Base-by-base conservation (phyloP, 2,329 filamentous ascomycete genomes). In the Dactylellina parvicollis region DNA sequence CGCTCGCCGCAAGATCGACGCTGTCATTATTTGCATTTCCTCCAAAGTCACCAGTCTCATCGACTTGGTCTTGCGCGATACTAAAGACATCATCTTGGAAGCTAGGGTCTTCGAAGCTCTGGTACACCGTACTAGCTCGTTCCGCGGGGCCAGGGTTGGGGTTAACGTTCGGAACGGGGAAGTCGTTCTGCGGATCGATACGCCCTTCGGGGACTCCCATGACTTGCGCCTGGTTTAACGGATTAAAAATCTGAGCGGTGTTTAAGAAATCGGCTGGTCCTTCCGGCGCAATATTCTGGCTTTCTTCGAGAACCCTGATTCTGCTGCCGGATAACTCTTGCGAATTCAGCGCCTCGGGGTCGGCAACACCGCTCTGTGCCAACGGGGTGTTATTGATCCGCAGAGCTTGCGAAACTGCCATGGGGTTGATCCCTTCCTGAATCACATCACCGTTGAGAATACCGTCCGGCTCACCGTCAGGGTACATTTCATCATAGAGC, bases 401-500 rank as follows among this genome's bases (percentile, higher is more conserved):
- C 30, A 32, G 12, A 32, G 30, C 30, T 32, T 32, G 30, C 30
- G 30, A 32, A 5, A 32, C 5, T 5, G 5, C 30, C 30, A 5
- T 32, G 30, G 30, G 30, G 12, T 32, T 32, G 12, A 32, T 32
- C 30, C 12, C 5, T 12, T 32, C 30, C 12, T 32, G 5, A 32
- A 32, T 12, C 30, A 5, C 36, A 16, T 8, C n/a, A 40, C 22
- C 44, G 16, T n/a, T 22, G 3, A 9, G 9, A 16, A 40, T 40
- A 40, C 22, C 44, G 16, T n/a, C 44, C 8, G 18, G 9, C n/a
- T 44, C 55, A 2, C 9, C 26, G 8, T 36, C 42, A 3, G 50
- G 42, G 44, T 22, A 66, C 14, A 66, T 18, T 34, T 66, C 50
- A 24, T 66, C 62, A 14, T 52, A 66, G 1, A 59, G 26, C 24